Evolutionary conservation across 768 basidiomycete genomes (phyloP), one percentile per base, ranked within the genome.

Genomic region (Candolleomyces aberdarensis): DNA sequence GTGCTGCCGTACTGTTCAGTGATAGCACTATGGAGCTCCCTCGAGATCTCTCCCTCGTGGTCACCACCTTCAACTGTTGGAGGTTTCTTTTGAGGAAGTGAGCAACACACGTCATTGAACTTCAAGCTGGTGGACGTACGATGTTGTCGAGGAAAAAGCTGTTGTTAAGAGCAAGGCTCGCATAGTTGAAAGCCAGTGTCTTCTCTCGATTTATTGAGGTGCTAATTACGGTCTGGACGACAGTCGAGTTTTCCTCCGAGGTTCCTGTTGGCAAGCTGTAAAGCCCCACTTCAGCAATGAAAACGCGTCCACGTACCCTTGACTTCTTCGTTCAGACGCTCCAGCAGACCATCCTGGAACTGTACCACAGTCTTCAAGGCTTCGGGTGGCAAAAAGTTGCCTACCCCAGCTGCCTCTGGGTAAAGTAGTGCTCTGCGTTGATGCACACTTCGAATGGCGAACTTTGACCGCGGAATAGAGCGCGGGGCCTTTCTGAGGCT

Each of bases 91-190:
- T 49, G 31, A 48, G 20, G 26, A 66, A 63, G 44, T 62, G 31
- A 52, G 61, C 49, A 36, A 56, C 26, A 20, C 44, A 52, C 29
- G n/a, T 6, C 39, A 17, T 56, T 47, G 39, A n/a, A 57, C 63
- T 11, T 41, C 32, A 32, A 14, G 13, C 13, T 40, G 47, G 62
- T 36, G 20, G 20, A 81, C 94, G 56, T 71, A 98, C 96, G 43
- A 99, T 80, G 60, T 80, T 81, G 65, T 92, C 83, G 31, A 99
- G 82, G 81, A 98, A 98, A 83, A 93, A 98, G 66, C 87, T 87
- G 73, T 97, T 98, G 77, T 98, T 99, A 63, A 98, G 78, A 5
- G 96, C 92, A 51, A 93, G 83, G 64, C 90, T 90, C 3, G 96
- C 94, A 69, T 96, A 94, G 74, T 92, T 96, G 75, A 95, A 98